These are phyloP conservation scores for Diospyros lotus DNA, from an alignment of 148 eudicot genomes.

Conservation along the genomic window DNA sequence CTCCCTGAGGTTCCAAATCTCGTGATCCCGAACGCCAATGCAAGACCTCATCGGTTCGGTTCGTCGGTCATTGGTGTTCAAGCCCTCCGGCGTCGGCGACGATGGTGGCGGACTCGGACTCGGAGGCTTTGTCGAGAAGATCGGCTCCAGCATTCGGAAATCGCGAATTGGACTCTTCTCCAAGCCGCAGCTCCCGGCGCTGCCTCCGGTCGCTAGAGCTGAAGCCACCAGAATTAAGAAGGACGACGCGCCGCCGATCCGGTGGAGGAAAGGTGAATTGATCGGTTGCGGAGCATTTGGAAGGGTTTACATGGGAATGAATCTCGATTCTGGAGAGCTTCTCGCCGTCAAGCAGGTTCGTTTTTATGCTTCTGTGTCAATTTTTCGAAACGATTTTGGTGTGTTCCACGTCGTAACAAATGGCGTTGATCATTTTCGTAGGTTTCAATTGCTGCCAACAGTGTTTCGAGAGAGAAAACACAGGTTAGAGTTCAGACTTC, in stretches of 20 bases:
- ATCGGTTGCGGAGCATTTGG: slow-evolving; percentile 96
- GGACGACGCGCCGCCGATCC: slow-evolving; percentile 46
- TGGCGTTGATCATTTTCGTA: slow-evolving; percentile 6
- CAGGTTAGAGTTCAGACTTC: slow-evolving; percentile 40
- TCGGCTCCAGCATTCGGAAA: slow-evolving; percentile 64
- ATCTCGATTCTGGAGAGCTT: slow-evolving; percentile 88
- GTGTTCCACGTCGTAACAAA: background rate
- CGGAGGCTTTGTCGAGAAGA: slow-evolving; percentile 61
- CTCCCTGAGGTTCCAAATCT: background rate
- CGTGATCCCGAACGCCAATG: slow-evolving; percentile 29
- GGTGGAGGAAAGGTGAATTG: slow-evolving; percentile 89
- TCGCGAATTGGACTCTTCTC: slow-evolving; percentile 63
- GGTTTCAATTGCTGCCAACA: slow-evolving; percentile 72
- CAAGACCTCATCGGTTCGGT: slow-evolving; percentile 72
- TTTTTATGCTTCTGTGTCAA: background rate
- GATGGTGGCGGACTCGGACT: slow-evolving; percentile 23
- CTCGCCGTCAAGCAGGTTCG: slow-evolving; percentile 86
- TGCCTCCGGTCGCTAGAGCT: slow-evolving; percentile 21
- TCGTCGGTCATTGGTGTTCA: slow-evolving; percentile 58
- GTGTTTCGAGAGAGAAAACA: slow-evolving; percentile 70
- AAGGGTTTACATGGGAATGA: slow-evolving; percentile 96
- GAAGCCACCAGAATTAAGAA: slow-evolving; percentile 12
- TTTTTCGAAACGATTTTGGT: background rate
- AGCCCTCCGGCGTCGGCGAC: slow-evolving; percentile 30
- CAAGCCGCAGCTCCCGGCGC: slow-evolving; percentile 29